Conservation (phyloP, 345 rosid genomes). For the Raphanus sativus region DNA sequence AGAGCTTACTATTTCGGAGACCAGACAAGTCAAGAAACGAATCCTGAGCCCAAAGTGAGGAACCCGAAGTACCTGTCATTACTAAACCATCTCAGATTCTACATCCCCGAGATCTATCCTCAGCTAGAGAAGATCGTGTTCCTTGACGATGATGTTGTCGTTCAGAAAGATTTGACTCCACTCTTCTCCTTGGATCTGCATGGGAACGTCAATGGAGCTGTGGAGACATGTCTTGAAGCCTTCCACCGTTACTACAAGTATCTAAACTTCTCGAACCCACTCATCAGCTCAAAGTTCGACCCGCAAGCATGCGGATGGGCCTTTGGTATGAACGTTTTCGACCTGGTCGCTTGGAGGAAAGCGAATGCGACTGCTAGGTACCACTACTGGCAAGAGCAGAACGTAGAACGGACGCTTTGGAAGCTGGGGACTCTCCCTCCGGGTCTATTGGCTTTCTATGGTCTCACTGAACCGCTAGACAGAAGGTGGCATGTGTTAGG, state of each 20-base stretch:
- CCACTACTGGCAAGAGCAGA: slow-evolving; percentile 88
- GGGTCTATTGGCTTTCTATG: slow-evolving; percentile 87
- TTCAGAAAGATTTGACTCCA: slow-evolving; percentile 89
- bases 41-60: slow-evolving; percentile 60
- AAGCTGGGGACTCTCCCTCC: slow-evolving; percentile 95
- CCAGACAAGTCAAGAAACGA: slow-evolving; percentile 46
- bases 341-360: slow-evolving; percentile 87
- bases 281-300: slow-evolving; percentile 92
- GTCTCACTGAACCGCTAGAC: slow-evolving; percentile 95
- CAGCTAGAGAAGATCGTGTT: slow-evolving; percentile 87
- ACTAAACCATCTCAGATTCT: slow-evolving; percentile 89
- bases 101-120: slow-evolving; percentile 91
- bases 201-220: slow-evolving; percentile 96
- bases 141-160: slow-evolving; percentile 93
- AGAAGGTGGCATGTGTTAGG: slow-evolving; percentile 98
- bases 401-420: slow-evolving; percentile 72
- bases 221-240: slow-evolving; percentile 96
- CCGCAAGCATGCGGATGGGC: slow-evolving; percentile 99
- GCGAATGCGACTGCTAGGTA: slow-evolving; percentile 83
- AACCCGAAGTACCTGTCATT: slow-evolving; percentile 68
- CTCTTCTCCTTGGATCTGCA: slow-evolving; percentile 94
- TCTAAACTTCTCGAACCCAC: slow-evolving; percentile 86
- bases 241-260: slow-evolving; percentile 95
- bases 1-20: slow-evolving; percentile 28
- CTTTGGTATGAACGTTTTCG: slow-evolving; percentile 92